Conservation (phyloP, 352 stramenopile species). For the Pythium vanterpoolii region DNA sequence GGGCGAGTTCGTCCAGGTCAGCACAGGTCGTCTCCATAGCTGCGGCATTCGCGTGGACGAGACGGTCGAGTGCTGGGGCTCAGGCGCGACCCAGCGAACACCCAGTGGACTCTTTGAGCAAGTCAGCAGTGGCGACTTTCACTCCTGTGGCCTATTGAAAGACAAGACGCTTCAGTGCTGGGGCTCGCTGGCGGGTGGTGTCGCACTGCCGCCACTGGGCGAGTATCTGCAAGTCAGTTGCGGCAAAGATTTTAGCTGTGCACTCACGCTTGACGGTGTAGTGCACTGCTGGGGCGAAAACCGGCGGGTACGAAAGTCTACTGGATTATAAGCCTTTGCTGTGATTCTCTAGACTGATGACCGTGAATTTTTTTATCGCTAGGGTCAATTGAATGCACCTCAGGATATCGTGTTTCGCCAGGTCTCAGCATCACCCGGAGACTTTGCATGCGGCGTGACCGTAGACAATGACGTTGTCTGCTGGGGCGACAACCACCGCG, state of each 20-base stretch:
- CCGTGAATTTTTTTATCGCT: background rate
- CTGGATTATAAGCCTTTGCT: background rate
- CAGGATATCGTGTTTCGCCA: conserved; percentile 43
- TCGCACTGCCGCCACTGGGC: conserved; percentile 37
- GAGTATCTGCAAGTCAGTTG: conserved; percentile 80
- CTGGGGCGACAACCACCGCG: conserved; percentile 75
- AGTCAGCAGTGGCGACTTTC: conserved; percentile 79
- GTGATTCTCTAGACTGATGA: background rate
- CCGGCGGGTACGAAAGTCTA: conserved; percentile 30
- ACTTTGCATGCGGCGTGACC: conserved; percentile 68
- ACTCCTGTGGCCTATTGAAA: conserved; percentile 79
- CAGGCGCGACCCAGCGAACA: conserved; percentile 38
- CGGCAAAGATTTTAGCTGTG: conserved; percentile 64
- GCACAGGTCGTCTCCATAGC: conserved; percentile 63
- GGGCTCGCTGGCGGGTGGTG: conserved; percentile 36
- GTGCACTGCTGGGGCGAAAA: conserved; percentile 74
- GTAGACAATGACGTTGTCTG: conserved; percentile 47
- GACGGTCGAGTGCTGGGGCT: conserved; percentile 76
- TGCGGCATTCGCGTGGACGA: conserved; percentile 77
- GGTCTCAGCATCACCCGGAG: conserved; percentile 57
- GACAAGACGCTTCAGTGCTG: conserved; percentile 76
- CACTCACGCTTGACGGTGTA: conserved; percentile 42
- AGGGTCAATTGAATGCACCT: conserved; percentile 54
- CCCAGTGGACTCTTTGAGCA: conserved; percentile 75
- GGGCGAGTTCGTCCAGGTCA: conserved; percentile 81